Evolutionary conservation across 257 asterid genomes (phyloP), one percentile per base, ranked within the genome.

Genomic region (Solanum infundibuliforme): DNA sequence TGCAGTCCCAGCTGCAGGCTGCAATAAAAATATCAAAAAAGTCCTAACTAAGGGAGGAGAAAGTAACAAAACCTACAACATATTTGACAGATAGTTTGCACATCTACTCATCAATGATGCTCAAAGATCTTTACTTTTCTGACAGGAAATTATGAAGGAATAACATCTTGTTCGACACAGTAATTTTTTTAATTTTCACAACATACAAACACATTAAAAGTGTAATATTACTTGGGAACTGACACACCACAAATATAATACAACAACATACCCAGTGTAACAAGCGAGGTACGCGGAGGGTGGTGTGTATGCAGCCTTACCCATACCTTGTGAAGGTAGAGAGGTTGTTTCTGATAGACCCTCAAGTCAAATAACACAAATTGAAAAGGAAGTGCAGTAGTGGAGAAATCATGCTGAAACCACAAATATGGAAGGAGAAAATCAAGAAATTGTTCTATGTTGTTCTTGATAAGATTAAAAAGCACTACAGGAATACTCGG

Each of bases 1-100:
- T 23, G 93, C 84, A 58, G 94, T 93, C 39, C 99, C 99, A 39
- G 91, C 52, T 16, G 96, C 88, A 60, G 98, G 98, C 98, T 96
- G 95, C 88, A 86, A 60, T 25, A 48, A 65, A 87, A 90, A 81
- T 68, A 31, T 32, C 79, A 32, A 58, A 92, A 43, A 35, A 12
- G 32, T 62, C 23, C 25, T 12, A 77, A 81, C 1, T 81, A 81
- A 81, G 41, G 1, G 66, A 46, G 85, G 39, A 79, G 39, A 16
- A 79, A 79, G 16, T 81, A 81, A 43, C 66, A 43, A 27, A 43
- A 81, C 10, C 32, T 1, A 43, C 6, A 81, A 81, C 11, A 29
- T 9, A 29, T 18, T 79, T 79, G 3, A 79, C 25, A 3, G 13
- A 43, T 81, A 18, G 2, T 41, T 46, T 27, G 85, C 4, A 3